These are phyloP conservation scores for Thalassiosira allenii DNA, from an alignment of 352 stramenopile genomes.

Conservation along the genomic window DNA sequence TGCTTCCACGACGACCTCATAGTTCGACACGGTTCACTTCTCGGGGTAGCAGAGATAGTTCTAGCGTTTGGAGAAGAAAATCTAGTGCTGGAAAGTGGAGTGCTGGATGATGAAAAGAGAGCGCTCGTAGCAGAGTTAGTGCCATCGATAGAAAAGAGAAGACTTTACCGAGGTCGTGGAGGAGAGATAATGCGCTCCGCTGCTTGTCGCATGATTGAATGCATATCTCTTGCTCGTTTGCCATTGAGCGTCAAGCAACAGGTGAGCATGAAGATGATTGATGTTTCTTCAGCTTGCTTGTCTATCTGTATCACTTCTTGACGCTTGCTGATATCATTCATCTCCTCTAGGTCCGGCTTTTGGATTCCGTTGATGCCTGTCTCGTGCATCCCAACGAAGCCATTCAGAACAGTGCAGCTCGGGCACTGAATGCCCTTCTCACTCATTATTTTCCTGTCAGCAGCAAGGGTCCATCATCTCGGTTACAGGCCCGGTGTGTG, in stretches of 20 bases:
- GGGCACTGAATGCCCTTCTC: conserved; percentile 89
- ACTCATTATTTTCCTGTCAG: conserved; percentile 89
- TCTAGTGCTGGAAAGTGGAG: conserved; percentile 18
- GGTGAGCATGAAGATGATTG: conserved; percentile 64
- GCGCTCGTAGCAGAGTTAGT: conserved; percentile 81
- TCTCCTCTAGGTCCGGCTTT: conserved; percentile 75
- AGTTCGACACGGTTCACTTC: conserved; percentile 92
- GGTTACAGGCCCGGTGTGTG: conserved; percentile 81
- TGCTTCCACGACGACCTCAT: conserved; percentile 88
- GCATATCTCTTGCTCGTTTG: conserved; percentile 84
- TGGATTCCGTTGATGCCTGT: conserved; percentile 91
- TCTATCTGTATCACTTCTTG: no score
- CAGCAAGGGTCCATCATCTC: conserved; percentile 70
- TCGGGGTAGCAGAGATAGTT: conserved; percentile 91
- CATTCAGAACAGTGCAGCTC: conserved; percentile 90
- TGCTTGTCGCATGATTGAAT: conserved; percentile 95
- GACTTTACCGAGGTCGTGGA: conserved; percentile 95
- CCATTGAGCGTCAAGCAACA: conserved; percentile 83
- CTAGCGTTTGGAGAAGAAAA: conserved; percentile 77
- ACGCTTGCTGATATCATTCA: conserved; percentile 4
- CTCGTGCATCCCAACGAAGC: conserved; percentile 93
- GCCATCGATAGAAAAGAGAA: conserved; percentile 91
- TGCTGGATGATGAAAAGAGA: conserved; percentile 43
- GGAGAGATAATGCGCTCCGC: conserved; percentile 95
- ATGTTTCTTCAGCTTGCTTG: neutral